Evolutionary conservation across 768 basidiomycete species (phyloP).

Genomic region (Rhizopogon vulgaris): DNA sequence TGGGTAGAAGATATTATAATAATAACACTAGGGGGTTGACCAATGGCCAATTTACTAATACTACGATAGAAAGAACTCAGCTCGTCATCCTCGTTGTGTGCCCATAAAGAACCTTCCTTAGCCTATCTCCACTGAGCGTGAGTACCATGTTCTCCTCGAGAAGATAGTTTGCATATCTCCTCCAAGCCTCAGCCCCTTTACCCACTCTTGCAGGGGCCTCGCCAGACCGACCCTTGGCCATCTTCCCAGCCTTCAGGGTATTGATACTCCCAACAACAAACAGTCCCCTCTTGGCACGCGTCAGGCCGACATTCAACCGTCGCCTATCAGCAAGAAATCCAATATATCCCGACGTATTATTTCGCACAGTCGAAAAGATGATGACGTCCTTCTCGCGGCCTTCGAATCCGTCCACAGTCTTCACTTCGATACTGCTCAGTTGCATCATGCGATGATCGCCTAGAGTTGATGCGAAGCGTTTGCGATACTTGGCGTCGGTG

Average conservation of each 20-base stretch:
- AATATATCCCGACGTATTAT: conserved; percentile 70
- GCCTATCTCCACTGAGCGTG: conserved; percentile 35
- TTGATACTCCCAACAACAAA: conserved; percentile 72
- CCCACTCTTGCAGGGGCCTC: conserved; percentile 19
- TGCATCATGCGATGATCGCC: conserved; percentile 65
- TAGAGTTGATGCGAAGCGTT: conserved; percentile 52
- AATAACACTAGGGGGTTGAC: no score
- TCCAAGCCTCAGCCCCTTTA: conserved; percentile 52
- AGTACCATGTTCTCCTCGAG: conserved; percentile 47
- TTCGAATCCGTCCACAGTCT: conserved; percentile 94
- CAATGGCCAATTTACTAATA: not conserved
- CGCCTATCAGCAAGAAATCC: conserved; percentile 87
- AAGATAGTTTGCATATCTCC: conserved; percentile 54
- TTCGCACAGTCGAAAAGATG: conserved; percentile 86
- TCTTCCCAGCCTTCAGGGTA: conserved; percentile 51
- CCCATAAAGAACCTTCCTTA: conserved; percentile 31
- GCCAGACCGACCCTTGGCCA: conserved; percentile 15
- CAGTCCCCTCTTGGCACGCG: conserved; percentile 80
- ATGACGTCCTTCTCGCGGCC: conserved; percentile 91
- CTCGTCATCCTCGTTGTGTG: conserved; percentile 5
- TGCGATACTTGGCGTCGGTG: conserved; percentile 42
- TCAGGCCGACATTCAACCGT: conserved; percentile 86
- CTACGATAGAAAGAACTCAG: not conserved
- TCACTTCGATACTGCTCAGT: conserved; percentile 67
- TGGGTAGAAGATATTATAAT: not conserved